phyloP scores from a whole-genome alignment of 805 yeast genomes.

The Scheffersomyces coipomensis region DNA sequence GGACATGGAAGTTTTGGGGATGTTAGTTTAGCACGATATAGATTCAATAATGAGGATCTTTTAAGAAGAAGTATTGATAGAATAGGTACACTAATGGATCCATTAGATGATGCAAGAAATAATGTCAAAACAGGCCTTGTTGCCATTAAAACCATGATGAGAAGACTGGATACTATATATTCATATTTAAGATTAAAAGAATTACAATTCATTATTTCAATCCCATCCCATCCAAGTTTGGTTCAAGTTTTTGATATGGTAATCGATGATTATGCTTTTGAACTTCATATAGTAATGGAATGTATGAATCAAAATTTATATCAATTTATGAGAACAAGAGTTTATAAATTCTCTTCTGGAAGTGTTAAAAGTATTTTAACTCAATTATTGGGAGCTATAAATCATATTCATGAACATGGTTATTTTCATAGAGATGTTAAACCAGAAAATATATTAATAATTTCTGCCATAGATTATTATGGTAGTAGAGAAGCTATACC shows the following conservation, averaged over 20 bases:
- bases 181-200: conserved; percentile 54
- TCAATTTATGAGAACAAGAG: conserved; percentile 65
- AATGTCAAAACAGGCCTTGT: conserved; percentile 37
- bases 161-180: conserved; percentile 36
- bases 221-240: conserved; percentile 70
- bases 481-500: conserved; percentile 42
- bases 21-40: conserved; percentile 61
- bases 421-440: conserved; percentile 88
- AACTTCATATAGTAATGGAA: conserved; percentile 85
- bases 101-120: conserved; percentile 22
- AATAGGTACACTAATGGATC: conserved; percentile 52
- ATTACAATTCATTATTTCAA: conserved; percentile 59
- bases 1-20: conserved; percentile 80
- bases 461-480: conserved; percentile 55
- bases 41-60: conserved; percentile 17
- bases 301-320: conserved; percentile 78
- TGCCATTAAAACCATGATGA: conserved; percentile 81
- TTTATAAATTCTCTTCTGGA: conserved; percentile 50
- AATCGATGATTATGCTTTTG: conserved; percentile 57
- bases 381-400: conserved; percentile 73
- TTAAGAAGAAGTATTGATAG: conserved; percentile 13
- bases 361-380: conserved; percentile 65
- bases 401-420: conserved; percentile 71
- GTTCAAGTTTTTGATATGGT: conserved; percentile 79
- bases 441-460: conserved; percentile 86